Conservation (phyloP, 208 protist species). For the Wallacemonas collosoma region DNA sequence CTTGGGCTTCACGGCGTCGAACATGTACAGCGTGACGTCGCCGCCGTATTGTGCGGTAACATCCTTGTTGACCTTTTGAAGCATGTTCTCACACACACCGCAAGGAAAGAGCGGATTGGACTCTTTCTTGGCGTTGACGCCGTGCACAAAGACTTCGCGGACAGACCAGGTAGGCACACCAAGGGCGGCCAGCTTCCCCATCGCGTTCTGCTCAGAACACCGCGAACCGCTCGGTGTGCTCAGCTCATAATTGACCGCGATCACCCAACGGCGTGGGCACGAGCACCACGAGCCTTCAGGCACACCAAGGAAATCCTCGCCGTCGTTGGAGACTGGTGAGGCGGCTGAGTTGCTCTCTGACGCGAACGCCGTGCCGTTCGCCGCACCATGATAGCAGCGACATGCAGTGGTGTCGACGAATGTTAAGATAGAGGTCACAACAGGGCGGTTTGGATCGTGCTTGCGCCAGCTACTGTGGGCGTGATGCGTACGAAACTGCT, state of each 20-base stretch:
- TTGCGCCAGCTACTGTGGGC: constrained; percentile 88
- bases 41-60: constrained; percentile 64
- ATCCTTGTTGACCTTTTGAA: constrained; percentile 82
- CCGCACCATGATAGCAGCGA: constrained; percentile 37
- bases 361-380: constrained; percentile 24
- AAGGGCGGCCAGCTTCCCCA: constrained; percentile 79
- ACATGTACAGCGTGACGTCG: constrained; percentile 89
- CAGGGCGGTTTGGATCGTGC: constrained; percentile 72
- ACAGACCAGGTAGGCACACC: constrained; percentile 79
- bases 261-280: constrained; percentile 64
- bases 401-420: constrained; percentile 77
- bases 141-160: constrained; percentile 88
- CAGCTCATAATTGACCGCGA: constrained; percentile 91
- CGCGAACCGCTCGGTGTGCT: constrained; percentile 88
- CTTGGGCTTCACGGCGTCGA: constrained; percentile 73
- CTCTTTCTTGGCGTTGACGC: constrained; percentile 63
- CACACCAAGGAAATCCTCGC: constrained; percentile 31
- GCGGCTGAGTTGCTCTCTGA: constrained; percentile 13
- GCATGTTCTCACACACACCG: constrained; percentile 92
- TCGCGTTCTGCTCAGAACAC: constrained; percentile 90
- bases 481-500: constrained; percentile 40
- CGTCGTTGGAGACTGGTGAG: constrained; percentile 7
- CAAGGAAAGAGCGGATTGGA: constrained; percentile 90
- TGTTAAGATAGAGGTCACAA: constrained; percentile 89
- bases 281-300: constrained; percentile 71